Evolutionary conservation across 352 stramenopile genomes (phyloP).

Genomic region (Phytophthora hibernalis): DNA sequence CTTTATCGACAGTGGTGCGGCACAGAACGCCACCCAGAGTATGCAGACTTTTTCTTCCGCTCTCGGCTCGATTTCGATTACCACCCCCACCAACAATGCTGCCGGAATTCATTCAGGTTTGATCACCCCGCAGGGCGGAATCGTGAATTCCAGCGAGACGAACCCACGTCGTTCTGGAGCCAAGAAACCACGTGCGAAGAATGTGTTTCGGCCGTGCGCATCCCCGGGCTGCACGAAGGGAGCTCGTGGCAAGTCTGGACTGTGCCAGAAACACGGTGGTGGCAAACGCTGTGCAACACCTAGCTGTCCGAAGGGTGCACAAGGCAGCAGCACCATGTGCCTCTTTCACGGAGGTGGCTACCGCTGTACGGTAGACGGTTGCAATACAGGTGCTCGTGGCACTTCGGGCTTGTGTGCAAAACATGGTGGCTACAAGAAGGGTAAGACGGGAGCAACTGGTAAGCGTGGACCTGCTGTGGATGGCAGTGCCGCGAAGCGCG

Average conservation of each 20-base stretch:
- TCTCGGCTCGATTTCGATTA: constrained; percentile 38
- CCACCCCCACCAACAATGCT: constrained; percentile 21
- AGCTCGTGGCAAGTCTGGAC: constrained; percentile 79
- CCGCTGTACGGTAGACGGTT: constrained; percentile 79
- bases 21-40: constrained; percentile 10
- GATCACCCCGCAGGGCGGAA: constrained; percentile 33
- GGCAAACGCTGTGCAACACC: constrained; percentile 73
- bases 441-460: constrained; percentile 27
- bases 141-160: constrained; percentile 2
- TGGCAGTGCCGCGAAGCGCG: constrained; percentile 21
- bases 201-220: constrained; percentile 73
- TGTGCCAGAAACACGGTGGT: constrained; percentile 88
- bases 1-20: constrained; percentile 32
- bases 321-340: constrained; percentile 79
- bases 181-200: constrained; percentile 79
- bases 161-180: constrained; percentile 35
- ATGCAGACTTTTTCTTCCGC: constrained; percentile 36
- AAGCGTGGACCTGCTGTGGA: constrained; percentile 24
- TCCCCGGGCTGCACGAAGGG: constrained; percentile 74
- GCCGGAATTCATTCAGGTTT: constrained; percentile 24
- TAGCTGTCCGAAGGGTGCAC: constrained; percentile 82
- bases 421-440: constrained; percentile 82
- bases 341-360: constrained; percentile 88
- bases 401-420: constrained; percentile 82
- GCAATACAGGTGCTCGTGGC: constrained; percentile 75